A percentile compares a stretch with the other conserved stretches of the same genome.
Evolutionary conservation across 208 protist species (phyloP).

Genomic region (Strigomonas galati): DNA sequence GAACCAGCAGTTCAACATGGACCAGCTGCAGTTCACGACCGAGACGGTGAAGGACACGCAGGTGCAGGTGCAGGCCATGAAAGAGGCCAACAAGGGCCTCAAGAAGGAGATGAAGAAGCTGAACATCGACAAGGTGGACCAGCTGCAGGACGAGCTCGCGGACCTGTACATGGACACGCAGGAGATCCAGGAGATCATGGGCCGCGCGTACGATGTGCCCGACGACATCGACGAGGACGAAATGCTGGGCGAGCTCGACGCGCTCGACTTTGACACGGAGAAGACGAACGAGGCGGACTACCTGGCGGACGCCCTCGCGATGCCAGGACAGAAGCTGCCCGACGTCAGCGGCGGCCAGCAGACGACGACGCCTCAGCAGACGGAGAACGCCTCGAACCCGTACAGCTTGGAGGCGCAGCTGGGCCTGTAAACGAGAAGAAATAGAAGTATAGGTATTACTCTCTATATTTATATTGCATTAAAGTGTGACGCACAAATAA

Average conservation of each 20-base stretch:
- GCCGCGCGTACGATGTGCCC: constrained; percentile 84
- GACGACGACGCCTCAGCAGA: constrained; percentile 24
- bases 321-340: constrained; percentile 55
- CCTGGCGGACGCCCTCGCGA: constrained; percentile 74
- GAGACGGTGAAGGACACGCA: constrained; percentile 91
- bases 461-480: too few species aligned
- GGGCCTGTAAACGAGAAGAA: constrained; percentile 44
- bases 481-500: not conserved
- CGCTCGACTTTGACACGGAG: constrained; percentile 82
- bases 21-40: constrained; percentile 90
- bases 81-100: constrained; percentile 82
- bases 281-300: constrained; percentile 77
- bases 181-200: constrained; percentile 93
- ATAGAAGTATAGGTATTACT: too few species aligned
- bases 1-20: constrained; percentile 92
- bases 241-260: constrained; percentile 86
- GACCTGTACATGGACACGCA: constrained; percentile 90
- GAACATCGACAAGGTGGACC: constrained; percentile 79
- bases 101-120: constrained; percentile 87
- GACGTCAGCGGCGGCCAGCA: constrained; percentile 38
- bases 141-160: constrained; percentile 87
- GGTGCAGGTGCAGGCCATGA: constrained; percentile 86
- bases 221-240: constrained; percentile 93
- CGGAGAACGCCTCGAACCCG: constrained; percentile 61
- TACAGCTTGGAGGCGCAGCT: constrained; percentile 84